Evolutionary conservation across 2,329 filamentous ascomycete genomes (phyloP).

Genomic region (Ophiosphaerella korrae): DNA sequence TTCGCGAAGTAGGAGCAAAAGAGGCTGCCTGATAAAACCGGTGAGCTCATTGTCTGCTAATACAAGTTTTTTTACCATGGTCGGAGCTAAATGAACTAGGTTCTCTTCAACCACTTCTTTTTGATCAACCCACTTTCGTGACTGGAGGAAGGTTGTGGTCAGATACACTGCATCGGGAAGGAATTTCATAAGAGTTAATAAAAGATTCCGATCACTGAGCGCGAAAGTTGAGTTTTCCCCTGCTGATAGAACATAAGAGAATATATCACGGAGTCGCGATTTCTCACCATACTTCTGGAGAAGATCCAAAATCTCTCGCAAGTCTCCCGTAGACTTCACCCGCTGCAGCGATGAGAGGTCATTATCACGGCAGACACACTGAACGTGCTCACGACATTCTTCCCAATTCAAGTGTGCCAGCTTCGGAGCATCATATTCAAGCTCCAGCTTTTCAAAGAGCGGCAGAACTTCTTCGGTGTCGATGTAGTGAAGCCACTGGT

Average conservation of each 20-base stretch:
- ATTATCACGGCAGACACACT: constrained; percentile 22
- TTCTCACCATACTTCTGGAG: constrained; percentile 25
- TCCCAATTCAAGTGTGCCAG: constrained; percentile 33
- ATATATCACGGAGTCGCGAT: constrained; percentile 16
- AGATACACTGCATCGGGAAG: constrained; percentile 21
- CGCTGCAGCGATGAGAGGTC: constrained; percentile 20
- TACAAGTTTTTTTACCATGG: constrained; percentile 22
- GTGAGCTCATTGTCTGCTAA: constrained; percentile 28
- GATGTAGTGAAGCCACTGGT: constrained; percentile 50
- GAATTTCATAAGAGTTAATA: constrained; percentile 16
- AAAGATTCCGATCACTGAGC: constrained; percentile 6
- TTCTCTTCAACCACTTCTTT: constrained; percentile 20
- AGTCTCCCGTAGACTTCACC: constrained; percentile 15
- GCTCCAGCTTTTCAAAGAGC: constrained; percentile 43
- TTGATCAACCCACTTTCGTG: constrained; percentile 19
- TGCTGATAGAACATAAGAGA: constrained; percentile 12
- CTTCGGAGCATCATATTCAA: constrained; percentile 40
- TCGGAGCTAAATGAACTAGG: constrained; percentile 14
- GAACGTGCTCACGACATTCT: constrained; percentile 16
- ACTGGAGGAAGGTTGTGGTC: constrained; percentile 19
- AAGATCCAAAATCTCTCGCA: constrained; percentile 23
- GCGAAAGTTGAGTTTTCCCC: constrained; percentile 6
- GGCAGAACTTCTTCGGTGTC: constrained; percentile 48
- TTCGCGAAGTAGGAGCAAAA: constrained; percentile 29
- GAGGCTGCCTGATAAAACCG: constrained; percentile 33